Evolutionary conservation across 306 rosid genomes (phyloP).

Genomic region (Cucumis hystrix): DNA sequence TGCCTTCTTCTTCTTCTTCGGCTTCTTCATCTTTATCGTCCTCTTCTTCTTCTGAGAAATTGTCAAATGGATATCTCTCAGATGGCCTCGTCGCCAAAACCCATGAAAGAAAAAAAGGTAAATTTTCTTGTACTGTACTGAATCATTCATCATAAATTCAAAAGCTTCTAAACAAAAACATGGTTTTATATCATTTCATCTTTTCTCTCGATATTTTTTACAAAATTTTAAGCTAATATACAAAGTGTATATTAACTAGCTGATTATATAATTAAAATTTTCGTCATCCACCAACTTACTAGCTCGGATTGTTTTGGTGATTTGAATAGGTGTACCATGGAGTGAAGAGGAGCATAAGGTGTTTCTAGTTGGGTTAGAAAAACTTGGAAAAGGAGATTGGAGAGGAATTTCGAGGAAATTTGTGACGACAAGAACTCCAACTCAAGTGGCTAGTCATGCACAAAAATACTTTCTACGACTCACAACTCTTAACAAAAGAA

Average conservation of each 20-base stretch:
- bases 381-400: slow-evolving; percentile 27
- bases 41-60: neutral
- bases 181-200: too few species aligned
- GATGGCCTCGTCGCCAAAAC: slow-evolving; percentile 5
- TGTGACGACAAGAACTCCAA: slow-evolving; percentile 21
- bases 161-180: too few species aligned
- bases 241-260: too few species aligned
- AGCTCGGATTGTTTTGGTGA: too few species aligned
- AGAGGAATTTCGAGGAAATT: slow-evolving; percentile 19
- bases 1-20: neutral
- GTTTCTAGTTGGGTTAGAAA: slow-evolving; percentile 20
- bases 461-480: slow-evolving; percentile 20
- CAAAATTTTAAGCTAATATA: too few species aligned
- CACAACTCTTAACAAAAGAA: neutral
- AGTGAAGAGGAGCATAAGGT: slow-evolving; percentile 19
- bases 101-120: slow-evolving; percentile 17
- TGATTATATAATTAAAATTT: too few species aligned
- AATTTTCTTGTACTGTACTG: too few species aligned
- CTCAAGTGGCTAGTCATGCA: slow-evolving; percentile 27
- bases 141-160: too few species aligned
- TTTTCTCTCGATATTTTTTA: too few species aligned
- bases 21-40: neutral
- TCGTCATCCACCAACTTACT: too few species aligned
- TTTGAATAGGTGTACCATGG: slow-evolving; percentile 12
- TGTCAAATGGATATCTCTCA: slow-evolving; percentile 6